Evolutionary conservation across 768 basidiomycete genomes (phyloP).

Genomic region (Leccinum imitatum): DNA sequence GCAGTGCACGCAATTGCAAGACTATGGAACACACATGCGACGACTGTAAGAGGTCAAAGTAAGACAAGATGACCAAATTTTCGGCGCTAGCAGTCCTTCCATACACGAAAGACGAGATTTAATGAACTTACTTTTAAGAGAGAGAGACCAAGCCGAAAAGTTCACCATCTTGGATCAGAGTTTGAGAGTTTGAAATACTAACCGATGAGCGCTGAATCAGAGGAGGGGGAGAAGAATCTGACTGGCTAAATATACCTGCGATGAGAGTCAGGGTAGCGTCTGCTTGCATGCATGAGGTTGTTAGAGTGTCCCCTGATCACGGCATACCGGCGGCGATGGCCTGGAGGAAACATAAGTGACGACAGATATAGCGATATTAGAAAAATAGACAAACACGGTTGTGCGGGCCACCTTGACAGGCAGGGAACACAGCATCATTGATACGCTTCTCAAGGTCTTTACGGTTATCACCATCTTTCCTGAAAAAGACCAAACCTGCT

Average conservation of each 20-base stretch:
- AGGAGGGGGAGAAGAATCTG: too few relatives aligned
- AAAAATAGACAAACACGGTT: constrained; percentile 69
- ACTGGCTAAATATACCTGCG: constrained; percentile 2
- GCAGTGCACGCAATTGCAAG: constrained; percentile 25
- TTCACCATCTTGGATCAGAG: neutral
- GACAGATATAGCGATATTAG: neutral
- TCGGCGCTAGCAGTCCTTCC: neutral
- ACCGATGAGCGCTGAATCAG: neutral
- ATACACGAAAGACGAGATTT: neutral
- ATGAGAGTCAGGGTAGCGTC: neutral
- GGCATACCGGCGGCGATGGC: constrained; percentile 75
- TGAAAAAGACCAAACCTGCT: constrained; percentile 98
- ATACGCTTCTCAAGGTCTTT: constrained; percentile 94
- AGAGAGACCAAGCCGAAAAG: constrained; percentile 9
- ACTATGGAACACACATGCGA: constrained; percentile 16
- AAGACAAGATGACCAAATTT: neutral
- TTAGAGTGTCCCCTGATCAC: neutral
- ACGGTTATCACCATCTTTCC: constrained; percentile 79
- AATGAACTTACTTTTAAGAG: constrained; percentile 16
- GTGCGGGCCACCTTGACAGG: constrained; percentile 99
- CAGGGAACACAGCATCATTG: constrained; percentile 98
- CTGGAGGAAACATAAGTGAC: constrained; percentile 35
- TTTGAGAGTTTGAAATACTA: neutral
- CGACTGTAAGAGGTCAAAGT: constrained; percentile 12
- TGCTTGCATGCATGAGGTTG: neutral